Evolutionary conservation across 1,139 yeast genomes (phyloP), one percentile per base, ranked within the genome.

Genomic region (Nakaseomyces nivariensis): DNA sequence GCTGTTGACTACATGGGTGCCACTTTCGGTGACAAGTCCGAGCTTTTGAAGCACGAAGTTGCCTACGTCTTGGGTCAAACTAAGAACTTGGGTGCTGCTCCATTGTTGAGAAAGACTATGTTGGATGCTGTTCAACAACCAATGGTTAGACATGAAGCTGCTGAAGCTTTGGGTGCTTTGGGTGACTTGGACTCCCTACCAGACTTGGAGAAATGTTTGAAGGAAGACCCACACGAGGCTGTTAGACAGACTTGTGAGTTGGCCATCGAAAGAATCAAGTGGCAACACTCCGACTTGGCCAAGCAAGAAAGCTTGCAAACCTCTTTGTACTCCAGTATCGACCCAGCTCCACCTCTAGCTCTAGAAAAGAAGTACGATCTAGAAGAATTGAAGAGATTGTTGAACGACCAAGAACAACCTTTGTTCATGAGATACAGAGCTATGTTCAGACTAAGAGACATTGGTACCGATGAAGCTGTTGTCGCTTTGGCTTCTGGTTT

Each of bases 61-160:
- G 98, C 98, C 5, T 94, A 94, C 62, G 97, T 92, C n/a, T 73
- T 94, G 56, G 99, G 99, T 43, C 99, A 94, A 70, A 89, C 97
- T 48, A 82, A 85, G 63, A 90, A 90, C 70, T 66, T 82, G 58
- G 69, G 78, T 50, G 90, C 96, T 51, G 86, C 94, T 50, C 82
- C 84, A 44, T 76, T 79, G 51, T 76, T 94, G 56, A 78, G 88
- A 66, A 73, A 75, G n/a, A 95, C 87, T 36, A 76, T 92, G 59
- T 69, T 72, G 51, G 83, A 85, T 64, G 60, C 63, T 29, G 62
- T 73, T 47, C 97, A 94, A 71, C 92, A 85, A 66, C 75, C 86
- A 52, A 94, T 94, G 97, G 99, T 94, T 37, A 85, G 99, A 68
- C 99, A 94, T 67, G 99, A 94, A 69, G 98, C 98, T 24, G 98